Percentiles rank a stretch among this genome's conserved stretches.
These are phyloP conservation scores for Reticulascus tulasneorum DNA, from an alignment of 2,329 filamentous ascomycete genomes.

Conservation along the genomic window DNA sequence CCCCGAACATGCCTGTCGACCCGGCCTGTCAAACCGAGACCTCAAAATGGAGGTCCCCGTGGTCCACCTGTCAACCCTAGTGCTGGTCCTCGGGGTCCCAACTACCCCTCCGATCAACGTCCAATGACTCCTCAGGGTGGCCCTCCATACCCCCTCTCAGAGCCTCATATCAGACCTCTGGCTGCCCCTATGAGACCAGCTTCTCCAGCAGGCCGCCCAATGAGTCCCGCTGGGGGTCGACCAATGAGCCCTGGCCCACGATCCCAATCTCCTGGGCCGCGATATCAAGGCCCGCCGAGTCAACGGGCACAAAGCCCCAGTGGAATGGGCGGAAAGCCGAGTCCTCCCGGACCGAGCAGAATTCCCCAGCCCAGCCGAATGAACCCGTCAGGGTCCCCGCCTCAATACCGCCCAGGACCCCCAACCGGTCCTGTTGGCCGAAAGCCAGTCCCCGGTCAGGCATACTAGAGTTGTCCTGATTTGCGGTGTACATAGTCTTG, in stretches of 20 bases:
- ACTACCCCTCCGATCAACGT: constrained; percentile 27
- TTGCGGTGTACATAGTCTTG: constrained; percentile 12
- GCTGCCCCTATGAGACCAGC: constrained; percentile 31
- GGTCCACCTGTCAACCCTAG: constrained; percentile 51
- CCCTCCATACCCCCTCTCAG: constrained; percentile 28
- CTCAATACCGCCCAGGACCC: constrained; percentile 20
- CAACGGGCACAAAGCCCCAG: constrained; percentile 38
- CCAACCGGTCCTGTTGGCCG: constrained; percentile 42
- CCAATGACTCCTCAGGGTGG: constrained; percentile 36
- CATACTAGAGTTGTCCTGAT: constrained; percentile 17
- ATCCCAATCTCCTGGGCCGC: constrained; percentile 44
- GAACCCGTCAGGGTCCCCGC: constrained; percentile 32
- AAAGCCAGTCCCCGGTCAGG: constrained; percentile 55
- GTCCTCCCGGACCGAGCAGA: constrained; percentile 40
- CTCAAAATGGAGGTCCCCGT: constrained; percentile 46
- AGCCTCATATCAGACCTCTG: constrained; percentile 28
- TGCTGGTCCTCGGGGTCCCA: constrained; percentile 27
- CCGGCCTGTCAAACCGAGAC: constrained; percentile 82
- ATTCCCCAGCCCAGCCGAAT: constrained; percentile 37
- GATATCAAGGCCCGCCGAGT: constrained; percentile 24
- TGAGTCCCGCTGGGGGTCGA: constrained; percentile 27
- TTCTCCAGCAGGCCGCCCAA: constrained; percentile 36
- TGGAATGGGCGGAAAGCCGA: constrained; percentile 35
- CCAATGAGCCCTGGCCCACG: constrained; percentile 30
- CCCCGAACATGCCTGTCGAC: constrained; percentile 92